Evolutionary conservation across 192 early-diverging fungal genomes (phyloP).

Genomic region (Mortierella claussenii): DNA sequence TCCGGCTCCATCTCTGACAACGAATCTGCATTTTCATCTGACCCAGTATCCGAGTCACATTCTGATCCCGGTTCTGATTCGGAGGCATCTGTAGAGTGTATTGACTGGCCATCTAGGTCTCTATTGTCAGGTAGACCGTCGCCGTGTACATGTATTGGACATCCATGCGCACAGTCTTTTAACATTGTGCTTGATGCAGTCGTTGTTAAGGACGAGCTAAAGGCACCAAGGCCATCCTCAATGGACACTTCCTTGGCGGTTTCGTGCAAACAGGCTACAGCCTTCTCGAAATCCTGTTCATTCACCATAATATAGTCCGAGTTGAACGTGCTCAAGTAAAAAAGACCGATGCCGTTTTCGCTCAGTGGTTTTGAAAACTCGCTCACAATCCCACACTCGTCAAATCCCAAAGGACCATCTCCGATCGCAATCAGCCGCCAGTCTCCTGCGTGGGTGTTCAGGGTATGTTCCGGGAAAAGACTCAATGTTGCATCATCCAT

Average conservation of each 20-base stretch:
- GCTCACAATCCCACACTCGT: slow-evolving; percentile 49
- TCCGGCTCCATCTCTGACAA: neutral
- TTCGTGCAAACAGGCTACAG: slow-evolving; percentile 24
- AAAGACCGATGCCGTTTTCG: slow-evolving; percentile 27
- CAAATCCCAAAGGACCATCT: slow-evolving; percentile 48
- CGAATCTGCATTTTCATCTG: neutral
- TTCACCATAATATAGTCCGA: slow-evolving; percentile 53
- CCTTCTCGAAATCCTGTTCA: slow-evolving; percentile 43
- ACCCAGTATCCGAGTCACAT: neutral
- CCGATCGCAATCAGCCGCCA: slow-evolving; percentile 50
- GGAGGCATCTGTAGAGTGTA: no score
- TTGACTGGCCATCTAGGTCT: no score
- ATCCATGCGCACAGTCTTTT: no score
- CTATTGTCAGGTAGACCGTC: no score
- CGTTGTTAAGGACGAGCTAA: no score
- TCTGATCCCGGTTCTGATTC: neutral
- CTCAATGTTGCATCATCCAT: slow-evolving; percentile 43
- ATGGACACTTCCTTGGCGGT: slow-evolving; percentile 14
- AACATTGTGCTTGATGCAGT: no score
- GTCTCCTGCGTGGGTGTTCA: slow-evolving; percentile 47
- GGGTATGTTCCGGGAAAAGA: slow-evolving; percentile 40
- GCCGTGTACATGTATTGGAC: no score
- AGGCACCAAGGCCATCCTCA: no score
- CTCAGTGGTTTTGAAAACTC: slow-evolving; percentile 39
- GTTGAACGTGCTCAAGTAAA: slow-evolving; percentile 50